Evolutionary conservation across 2,329 filamentous ascomycete genomes (phyloP), one percentile per base, ranked within the genome.

Genomic region (Arthrocladium fulminans): DNA sequence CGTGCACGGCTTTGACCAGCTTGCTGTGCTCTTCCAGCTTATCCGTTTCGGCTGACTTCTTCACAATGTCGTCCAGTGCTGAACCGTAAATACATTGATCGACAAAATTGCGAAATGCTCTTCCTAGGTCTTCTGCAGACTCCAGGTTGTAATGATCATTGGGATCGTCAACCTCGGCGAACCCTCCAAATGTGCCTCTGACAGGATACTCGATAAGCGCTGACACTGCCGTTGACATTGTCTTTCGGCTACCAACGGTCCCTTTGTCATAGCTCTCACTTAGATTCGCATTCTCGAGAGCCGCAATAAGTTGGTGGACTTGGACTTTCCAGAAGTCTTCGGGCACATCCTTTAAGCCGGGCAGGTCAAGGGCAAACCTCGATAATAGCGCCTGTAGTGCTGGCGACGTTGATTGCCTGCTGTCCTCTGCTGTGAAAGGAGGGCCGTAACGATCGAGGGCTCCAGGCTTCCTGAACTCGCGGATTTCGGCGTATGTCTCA

Each of bases 241-340:
- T 85, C 67, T 88, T 88, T 45, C 86, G 73, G 51, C 81, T 80
- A 0, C 86, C 86, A 55, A 90, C 67, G 0, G 79, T 73, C 12
- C 83, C 85, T 64, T 88, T 88, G 63, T 90, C 86, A 59, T 88
- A 90, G 61, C 83, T 88, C 63, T 90, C 86, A 1, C 83, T 88
- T 25, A 90, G 69, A 44, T 86, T 79, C 1, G 80, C 83, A 25
- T 80, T 74, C 7, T 75, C 80, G 47, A 90, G 68, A 58, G 79
- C 73, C 57, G 70, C 67, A 57, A 86, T 69, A 13, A 87, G 63
- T 1, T 73, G 73, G 55, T 79, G 74, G 20, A 83, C 69, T 38
- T 77, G 73, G n/a, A 73, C 69, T 27, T 71, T 72, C 82, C 83
- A 88, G 63, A 85, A 86, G 2, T 77, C 76, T 1, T 69, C 61